Conservation (phyloP, 2,329 filamentous ascomycete species). For the Ilyonectria sp. region DNA sequence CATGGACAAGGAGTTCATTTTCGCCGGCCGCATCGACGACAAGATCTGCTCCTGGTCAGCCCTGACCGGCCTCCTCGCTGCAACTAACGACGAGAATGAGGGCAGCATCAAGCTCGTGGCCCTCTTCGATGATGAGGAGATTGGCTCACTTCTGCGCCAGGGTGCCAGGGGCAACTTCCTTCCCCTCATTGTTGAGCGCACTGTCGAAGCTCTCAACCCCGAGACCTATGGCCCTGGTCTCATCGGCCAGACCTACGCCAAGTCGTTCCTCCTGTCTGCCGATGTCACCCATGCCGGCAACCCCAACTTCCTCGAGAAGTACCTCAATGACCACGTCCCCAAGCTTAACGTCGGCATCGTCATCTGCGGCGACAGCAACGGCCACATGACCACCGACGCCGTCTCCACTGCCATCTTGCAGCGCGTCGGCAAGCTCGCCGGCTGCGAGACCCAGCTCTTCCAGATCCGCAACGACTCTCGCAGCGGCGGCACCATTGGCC, state of each 20-base stretch:
- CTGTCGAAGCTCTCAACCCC: constrained; percentile 78
- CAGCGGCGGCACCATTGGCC: constrained; percentile 94
- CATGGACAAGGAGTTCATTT: constrained; percentile 93
- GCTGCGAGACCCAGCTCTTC: constrained; percentile 84
- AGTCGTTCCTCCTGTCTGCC: constrained; percentile 91
- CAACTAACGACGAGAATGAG: constrained; percentile 69
- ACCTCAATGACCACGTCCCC: constrained; percentile 89
- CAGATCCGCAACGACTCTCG: constrained; percentile 95
- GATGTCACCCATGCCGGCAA: constrained; percentile 96
- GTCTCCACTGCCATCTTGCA: constrained; percentile 87
- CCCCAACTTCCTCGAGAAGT: constrained; percentile 90
- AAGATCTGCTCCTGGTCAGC: constrained; percentile 97
- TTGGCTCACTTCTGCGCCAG: constrained; percentile 91
- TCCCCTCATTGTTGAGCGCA: constrained; percentile 83
- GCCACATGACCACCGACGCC: constrained; percentile 95
- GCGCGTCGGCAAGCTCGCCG: constrained; percentile 82
- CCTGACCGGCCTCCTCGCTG: constrained; percentile 84
- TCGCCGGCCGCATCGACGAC: constrained; percentile 95
- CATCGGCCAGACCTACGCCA: constrained; percentile 87
- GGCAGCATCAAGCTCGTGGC: constrained; percentile 89
- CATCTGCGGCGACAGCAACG: constrained; percentile 87
- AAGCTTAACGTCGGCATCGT: constrained; percentile 90
- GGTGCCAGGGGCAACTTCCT: constrained; percentile 93
- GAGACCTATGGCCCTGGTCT: constrained; percentile 70
- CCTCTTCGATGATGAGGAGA: constrained; percentile 98